phyloP scores from a whole-genome alignment of 805 yeast species.

The Teunomyces barrocoloradensis region DNA sequence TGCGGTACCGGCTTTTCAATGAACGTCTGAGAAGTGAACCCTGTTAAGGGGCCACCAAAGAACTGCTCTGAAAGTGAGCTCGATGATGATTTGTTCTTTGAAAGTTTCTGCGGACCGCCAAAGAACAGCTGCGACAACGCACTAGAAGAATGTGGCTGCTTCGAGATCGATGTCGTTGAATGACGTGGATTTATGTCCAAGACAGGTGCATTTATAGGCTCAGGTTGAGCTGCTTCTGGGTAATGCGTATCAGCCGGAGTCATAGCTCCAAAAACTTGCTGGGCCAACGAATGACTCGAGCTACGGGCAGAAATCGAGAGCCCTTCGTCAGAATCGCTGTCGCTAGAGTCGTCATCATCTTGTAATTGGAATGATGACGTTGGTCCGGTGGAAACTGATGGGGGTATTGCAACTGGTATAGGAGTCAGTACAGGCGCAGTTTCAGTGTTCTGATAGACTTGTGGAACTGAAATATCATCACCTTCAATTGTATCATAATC shows the following conservation, averaged over 20 bases:
- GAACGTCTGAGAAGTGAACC: background rate
- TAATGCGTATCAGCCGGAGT: conserved; percentile 18
- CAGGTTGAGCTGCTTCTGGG: conserved; percentile 19
- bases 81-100: conserved; percentile 10
- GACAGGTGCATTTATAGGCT: conserved; percentile 26
- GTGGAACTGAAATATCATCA: conserved; percentile 17
- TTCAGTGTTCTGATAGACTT: conserved; percentile 10
- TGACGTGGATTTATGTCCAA: conserved; percentile 32
- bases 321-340: conserved; percentile 27
- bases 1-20: conserved; percentile 5
- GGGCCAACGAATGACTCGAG: conserved; percentile 44
- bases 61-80: conserved; percentile 21
- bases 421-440: background rate
- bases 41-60: conserved; percentile 9
- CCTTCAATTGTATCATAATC: conserved; percentile 36
- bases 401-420: conserved; percentile 3
- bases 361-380: conserved; percentile 10
- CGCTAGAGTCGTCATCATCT: conserved; percentile 15
- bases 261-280: conserved; percentile 33
- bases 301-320: conserved; percentile 37
- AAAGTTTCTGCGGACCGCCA: conserved; percentile 18
- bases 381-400: background rate
- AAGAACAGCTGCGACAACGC: conserved; percentile 40
- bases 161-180: conserved; percentile 35
- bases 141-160: conserved; percentile 42